These are phyloP conservation scores for Exophiala viscosa DNA, from an alignment of 2,329 filamentous ascomycete species.

Conservation along the genomic window DNA sequence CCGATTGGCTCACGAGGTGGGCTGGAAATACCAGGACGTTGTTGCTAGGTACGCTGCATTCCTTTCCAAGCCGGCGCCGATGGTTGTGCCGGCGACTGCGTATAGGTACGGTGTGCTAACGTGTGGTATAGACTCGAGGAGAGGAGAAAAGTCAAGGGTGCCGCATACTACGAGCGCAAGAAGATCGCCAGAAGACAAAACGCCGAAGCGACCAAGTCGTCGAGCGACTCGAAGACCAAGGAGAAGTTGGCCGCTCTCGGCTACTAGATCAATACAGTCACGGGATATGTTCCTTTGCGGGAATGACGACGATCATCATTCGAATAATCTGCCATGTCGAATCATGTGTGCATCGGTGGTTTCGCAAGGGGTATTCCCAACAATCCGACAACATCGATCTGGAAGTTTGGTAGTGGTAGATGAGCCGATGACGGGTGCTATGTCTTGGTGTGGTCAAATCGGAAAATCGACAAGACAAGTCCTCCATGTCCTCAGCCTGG, in stretches of 20 bases:
- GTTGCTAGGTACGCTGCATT: slow-evolving; percentile 76
- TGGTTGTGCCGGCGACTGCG: slow-evolving; percentile 1
- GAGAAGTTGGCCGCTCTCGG: slow-evolving; percentile 84
- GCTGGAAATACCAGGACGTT: slow-evolving; percentile 99
- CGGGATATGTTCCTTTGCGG: neutral
- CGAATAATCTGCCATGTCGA: neutral
- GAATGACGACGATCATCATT: neutral
- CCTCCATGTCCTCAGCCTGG: too few species aligned
- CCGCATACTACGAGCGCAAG: slow-evolving; percentile 99
- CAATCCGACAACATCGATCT: neutral
- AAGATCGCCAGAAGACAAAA: slow-evolving; percentile 90
- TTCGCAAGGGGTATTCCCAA: neutral
- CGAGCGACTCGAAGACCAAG: slow-evolving; percentile 79
- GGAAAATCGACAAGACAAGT: neutral
- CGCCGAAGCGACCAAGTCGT: slow-evolving; percentile 87
- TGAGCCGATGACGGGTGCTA: neutral
- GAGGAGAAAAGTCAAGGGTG: slow-evolving; percentile 98
- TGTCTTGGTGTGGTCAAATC: neutral
- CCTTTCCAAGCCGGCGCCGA: neutral
- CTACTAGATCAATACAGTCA: slow-evolving; percentile 61
- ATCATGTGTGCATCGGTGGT: neutral
- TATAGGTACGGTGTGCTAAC: neutral
- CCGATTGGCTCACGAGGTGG: slow-evolving; percentile 95
- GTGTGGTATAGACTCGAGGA: slow-evolving; percentile 76
- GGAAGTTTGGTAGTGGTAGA: neutral